These are phyloP conservation scores for Lactarius psammicola DNA, from an alignment of 768 basidiomycete species.

Conservation along the genomic window DNA sequence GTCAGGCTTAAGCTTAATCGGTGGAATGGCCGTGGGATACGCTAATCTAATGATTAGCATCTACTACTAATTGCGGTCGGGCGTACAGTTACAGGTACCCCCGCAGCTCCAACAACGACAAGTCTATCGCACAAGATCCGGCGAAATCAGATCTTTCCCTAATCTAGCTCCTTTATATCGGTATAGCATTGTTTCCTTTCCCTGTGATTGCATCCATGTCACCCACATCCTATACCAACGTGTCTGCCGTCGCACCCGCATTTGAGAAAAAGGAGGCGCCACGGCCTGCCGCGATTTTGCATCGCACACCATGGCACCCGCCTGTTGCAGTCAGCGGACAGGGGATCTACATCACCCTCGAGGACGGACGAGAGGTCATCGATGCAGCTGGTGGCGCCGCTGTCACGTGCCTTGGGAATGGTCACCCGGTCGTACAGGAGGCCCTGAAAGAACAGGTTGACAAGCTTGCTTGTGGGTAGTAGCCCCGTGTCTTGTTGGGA, in stretches of 20 bases:
- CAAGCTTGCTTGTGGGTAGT: slow-evolving; percentile 64
- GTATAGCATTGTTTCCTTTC: too few species aligned
- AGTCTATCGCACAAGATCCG: too few species aligned
- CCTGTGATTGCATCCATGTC: slow-evolving; percentile 6
- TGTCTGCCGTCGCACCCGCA: neutral
- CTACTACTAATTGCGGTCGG: too few species aligned
- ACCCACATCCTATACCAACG: neutral
- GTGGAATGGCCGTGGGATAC: neutral
- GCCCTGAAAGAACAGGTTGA: slow-evolving; percentile 81
- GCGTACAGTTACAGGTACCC: neutral
- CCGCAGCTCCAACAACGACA: neutral
- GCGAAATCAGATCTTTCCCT: neutral
- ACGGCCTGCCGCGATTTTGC: slow-evolving; percentile 33
- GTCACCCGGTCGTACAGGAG: slow-evolving; percentile 66
- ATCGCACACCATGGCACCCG: slow-evolving; percentile 67
- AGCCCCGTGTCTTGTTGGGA: neutral
- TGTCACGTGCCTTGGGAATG: slow-evolving; percentile 74
- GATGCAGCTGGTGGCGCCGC: slow-evolving; percentile 88
- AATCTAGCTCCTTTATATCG: neutral
- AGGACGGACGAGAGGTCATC: slow-evolving; percentile 65
- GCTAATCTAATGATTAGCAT: neutral
- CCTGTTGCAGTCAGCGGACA: slow-evolving; percentile 64
- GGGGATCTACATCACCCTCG: slow-evolving; percentile 70
- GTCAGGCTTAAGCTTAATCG: too few species aligned
- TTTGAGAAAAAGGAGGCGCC: neutral